Evolutionary conservation across 2,329 filamentous ascomycete species (phyloP), one percentile per base, ranked within the genome.

Genomic region (Zasmidium citrigriseum): DNA sequence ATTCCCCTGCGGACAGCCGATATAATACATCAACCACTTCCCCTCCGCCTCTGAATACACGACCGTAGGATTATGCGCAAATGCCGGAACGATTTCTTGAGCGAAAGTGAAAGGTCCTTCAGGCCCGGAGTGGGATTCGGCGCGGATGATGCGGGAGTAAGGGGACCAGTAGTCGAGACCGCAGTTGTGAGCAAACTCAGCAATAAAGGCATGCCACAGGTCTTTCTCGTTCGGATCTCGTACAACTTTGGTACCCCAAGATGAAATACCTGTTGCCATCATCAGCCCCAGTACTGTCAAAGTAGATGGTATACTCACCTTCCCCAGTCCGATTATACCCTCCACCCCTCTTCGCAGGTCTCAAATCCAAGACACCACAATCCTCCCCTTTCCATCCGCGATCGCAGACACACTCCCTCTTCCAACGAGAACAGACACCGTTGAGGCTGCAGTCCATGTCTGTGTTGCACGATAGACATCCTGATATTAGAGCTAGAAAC

Each of bases 311-410:
- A 9, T 4, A 9, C 16, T 11, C 18, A 22, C 23, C 18, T 38
- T 54, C 52, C 2, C n/a, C 52, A 2, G 52, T 54, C n/a, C 52
- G 22, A 23, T 54, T 54, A 21, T 54, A 48, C n/a, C 44, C 52
- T 18, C 24, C 5, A 12, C 38, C 27, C 7, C 52, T 22, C 27
- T 22, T 54, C 18, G 52, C 52, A 3, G 52, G 52, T 11, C 18
- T 4, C 10, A 54, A 22, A 14, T 54, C 45, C 7, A 54, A n/a
- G 12, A 47, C 44, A 24, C 52, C 44, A 21, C 52, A 54, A 18
- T 54, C 52, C n/a, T 2, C 10, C 11, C 52, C 52, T 47, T 24
- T 22, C 52, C 44, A 48, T 14, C 52, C 52, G 16, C 44, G 1
- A 16, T 54, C 52, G 25, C 52, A 54, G 25, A 22, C 29, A 27